Conservation (phyloP, 1,284 basidiomycete genomes). For the Microbotryum intermedium region DNA sequence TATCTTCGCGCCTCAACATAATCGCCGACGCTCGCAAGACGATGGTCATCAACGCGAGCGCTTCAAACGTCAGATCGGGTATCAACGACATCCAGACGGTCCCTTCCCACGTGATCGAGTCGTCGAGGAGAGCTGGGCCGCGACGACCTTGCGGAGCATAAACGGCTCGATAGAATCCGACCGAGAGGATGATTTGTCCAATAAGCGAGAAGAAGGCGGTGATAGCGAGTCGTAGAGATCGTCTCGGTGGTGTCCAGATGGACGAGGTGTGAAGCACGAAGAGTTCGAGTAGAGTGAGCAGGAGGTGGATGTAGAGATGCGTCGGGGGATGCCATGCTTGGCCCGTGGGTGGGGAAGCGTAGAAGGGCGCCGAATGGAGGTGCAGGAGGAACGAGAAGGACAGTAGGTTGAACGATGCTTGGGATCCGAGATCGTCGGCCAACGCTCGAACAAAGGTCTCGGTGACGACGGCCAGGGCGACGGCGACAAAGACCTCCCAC, state of each 20-base stretch:
- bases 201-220: slow-evolving; percentile 11
- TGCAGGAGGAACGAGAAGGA: slow-evolving; percentile 29
- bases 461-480: slow-evolving; percentile 4
- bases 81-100: slow-evolving; percentile 25
- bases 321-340: background rate
- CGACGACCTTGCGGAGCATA: background rate
- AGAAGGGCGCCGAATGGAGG: slow-evolving; percentile 10
- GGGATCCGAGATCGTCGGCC: slow-evolving; percentile 9
- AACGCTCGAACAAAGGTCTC: slow-evolving; percentile 22
- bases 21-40: slow-evolving; percentile 8
- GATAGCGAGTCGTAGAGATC: slow-evolving; percentile 10
- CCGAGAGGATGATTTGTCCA: slow-evolving; percentile 7
- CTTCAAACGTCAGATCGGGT: slow-evolving; percentile 22
- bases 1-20: slow-evolving; percentile 15
- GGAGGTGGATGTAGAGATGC: slow-evolving; percentile 20
- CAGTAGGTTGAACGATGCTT: slow-evolving; percentile 24
- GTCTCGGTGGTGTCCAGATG: slow-evolving; percentile 2
- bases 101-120: slow-evolving; percentile 2
- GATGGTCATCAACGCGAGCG: slow-evolving; percentile 6
- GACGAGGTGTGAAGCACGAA: slow-evolving; percentile 21
- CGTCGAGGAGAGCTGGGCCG: background rate
- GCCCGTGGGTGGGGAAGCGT: background rate
- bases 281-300: slow-evolving; percentile 16
- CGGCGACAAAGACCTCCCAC: slow-evolving; percentile 13
- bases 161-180: slow-evolving; percentile 3